Evolutionary conservation across 768 basidiomycete species (phyloP), one percentile per base, ranked within the genome.

Genomic region (Mycena amicta): DNA sequence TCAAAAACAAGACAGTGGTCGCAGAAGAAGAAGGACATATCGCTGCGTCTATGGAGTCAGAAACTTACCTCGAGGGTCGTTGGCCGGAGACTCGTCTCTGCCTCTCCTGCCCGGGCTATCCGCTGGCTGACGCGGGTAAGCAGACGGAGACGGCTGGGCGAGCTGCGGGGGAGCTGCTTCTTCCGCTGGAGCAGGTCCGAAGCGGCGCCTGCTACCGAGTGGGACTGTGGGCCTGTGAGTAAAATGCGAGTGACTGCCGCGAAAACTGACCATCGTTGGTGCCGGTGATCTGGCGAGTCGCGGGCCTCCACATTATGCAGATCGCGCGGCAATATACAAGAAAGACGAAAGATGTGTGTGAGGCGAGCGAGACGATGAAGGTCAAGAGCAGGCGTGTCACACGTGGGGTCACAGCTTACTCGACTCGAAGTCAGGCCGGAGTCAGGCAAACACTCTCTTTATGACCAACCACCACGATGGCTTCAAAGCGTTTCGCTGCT

Each of bases 281-380:
- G 56, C 94, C 95, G 37, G 92, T 92, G 27, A 95, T 90, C 75
- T 93, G 89, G 65, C 87, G 87, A 56, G 92, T 92, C 62, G 92
- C 90, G 56, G 91, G 91, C 75, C 87, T 88, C 90, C 92, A 93
- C 92, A 93, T 92, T 68, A n/a, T n/a, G n/a, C n/a, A n/a, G n/a
- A n/a, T n/a, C n/a, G n/a, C n/a, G 73, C 74, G 74, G 75, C 75
- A 76, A 74, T 60, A 62, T 63, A 54, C 55, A 53, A 67, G 33
- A 64, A 61, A 65, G 66, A 57, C 58, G 49, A 55, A 64, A 60
- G 60, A n/a, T 45, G 18, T 8, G 63, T 64, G 61, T 59, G 63
- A 59, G 56, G 58, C 56, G 56, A 54, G 60, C 55, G 62, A 59
- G 69, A 61, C 63, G 71, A 61, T 75, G 71, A 66, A 69, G 64